These are phyloP conservation scores for Aurifilum marmelostoma DNA, from an alignment of 2,329 filamentous ascomycete species.

Conservation along the genomic window DNA sequence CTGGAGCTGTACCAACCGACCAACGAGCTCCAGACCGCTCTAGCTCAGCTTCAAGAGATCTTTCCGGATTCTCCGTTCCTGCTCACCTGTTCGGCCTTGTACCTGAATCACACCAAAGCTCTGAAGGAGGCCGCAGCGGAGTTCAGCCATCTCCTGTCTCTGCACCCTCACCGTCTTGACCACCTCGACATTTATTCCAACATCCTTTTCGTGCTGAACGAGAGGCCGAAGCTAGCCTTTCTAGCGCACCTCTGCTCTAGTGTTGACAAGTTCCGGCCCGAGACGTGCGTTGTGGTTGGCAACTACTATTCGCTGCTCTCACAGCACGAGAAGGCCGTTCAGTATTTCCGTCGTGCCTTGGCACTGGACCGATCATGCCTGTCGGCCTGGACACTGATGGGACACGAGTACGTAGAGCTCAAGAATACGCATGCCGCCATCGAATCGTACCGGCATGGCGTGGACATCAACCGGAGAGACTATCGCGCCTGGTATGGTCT, in stretches of 20 bases:
- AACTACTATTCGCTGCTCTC: slow-evolving; percentile 97
- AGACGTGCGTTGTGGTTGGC: slow-evolving; percentile 94
- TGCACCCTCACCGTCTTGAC: slow-evolving; percentile 76
- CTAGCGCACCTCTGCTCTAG: slow-evolving; percentile 87
- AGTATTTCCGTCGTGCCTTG: slow-evolving; percentile 93
- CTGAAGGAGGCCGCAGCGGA: slow-evolving; percentile 69
- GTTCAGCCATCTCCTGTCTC: slow-evolving; percentile 79
- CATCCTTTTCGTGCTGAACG: slow-evolving; percentile 90
- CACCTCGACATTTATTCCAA: slow-evolving; percentile 96
- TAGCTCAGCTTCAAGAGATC: slow-evolving; percentile 78
- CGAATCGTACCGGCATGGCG: slow-evolving; percentile 91
- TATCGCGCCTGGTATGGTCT: slow-evolving; percentile 98
- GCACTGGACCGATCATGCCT: slow-evolving; percentile 89
- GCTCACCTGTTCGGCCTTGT: slow-evolving; percentile 83
- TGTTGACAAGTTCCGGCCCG: slow-evolving; percentile 93
- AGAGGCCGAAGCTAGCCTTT: slow-evolving; percentile 87
- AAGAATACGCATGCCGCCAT: slow-evolving; percentile 99
- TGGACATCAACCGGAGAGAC: slow-evolving; percentile 94
- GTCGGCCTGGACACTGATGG: slow-evolving; percentile 98
- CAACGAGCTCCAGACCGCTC: slow-evolving; percentile 70
- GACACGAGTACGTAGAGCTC: slow-evolving; percentile 97
- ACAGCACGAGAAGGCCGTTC: slow-evolving; percentile 95
- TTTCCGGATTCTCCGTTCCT: slow-evolving; percentile 90
- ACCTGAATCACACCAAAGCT: slow-evolving; percentile 89
- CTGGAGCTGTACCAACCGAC: slow-evolving; percentile 91